Base-by-base conservation (phyloP, 108 stramenopile genomes). In the Discostella stelligeroides region DNA sequence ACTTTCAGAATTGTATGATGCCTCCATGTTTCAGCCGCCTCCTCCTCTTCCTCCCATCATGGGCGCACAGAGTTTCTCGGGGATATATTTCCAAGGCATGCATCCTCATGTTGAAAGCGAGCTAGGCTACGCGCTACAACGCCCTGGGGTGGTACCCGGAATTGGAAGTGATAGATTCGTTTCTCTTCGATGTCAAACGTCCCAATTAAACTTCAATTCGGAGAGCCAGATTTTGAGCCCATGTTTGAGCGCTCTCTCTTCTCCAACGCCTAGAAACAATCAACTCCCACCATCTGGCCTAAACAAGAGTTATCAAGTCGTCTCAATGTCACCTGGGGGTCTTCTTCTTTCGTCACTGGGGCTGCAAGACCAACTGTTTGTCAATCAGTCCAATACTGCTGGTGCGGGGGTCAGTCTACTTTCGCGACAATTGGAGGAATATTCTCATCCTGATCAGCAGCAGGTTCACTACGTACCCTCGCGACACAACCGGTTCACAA, bases 101-200 rank as follows among this genome's bases (percentile, higher is more conserved):
- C 65, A 79, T 57, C 82, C 72, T 4, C 56, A 70, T 55, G 70
- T 72, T 42, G 84, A 85, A 41, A 76, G 75, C 27, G 92, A 90
- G 38, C 82, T 93, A 20, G 88, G 82, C 4, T 82, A 80, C 62
- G 89, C 92, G 14, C 70, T 93, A 9, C 92, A 89, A 55, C 84
- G 92, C 11, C 92, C 92, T 10, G 92, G 92, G 20, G 85, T 88
- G 25, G 86, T 93, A 39, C 92, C 92, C 28, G 82, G 81, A 51
- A 46, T 57, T 13, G 62, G 62, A 30, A 54, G 63, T 57, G 56
- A 50, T 40, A 42, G 43, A 29, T 60, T 46, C 2, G 58, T 10
- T 27, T 38, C 66, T 13, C 60, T 76, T 48, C 75, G 56, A 69
- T 68, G 61, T 56, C 75, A 76, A 58, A 43, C 60, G 11, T 76